Percentiles rank a stretch among this genome's conserved stretches.
Conservation (phyloP, 768 basidiomycete genomes). For the Serendipita vermifera region DNA sequence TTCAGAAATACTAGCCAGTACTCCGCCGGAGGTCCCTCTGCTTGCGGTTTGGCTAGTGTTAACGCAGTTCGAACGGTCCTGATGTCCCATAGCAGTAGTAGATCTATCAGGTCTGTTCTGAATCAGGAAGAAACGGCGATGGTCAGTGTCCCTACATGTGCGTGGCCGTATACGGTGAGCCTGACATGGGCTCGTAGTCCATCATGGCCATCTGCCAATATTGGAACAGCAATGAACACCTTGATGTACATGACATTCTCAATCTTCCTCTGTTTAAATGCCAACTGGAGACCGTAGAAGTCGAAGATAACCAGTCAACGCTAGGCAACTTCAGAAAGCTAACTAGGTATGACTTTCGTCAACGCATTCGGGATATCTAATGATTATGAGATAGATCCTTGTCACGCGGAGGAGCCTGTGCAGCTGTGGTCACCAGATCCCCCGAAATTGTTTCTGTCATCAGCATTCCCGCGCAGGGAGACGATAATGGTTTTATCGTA, state of each 20-base stretch:
- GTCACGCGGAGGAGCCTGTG: conserved; percentile 18
- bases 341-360: conserved; percentile 20
- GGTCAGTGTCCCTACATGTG: not conserved
- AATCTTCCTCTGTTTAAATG: conserved; percentile 36
- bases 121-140: no score
- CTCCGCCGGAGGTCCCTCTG: not conserved
- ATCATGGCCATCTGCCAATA: conserved; percentile 41
- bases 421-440: conserved; percentile 51
- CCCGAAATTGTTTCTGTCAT: conserved; percentile 54
- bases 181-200: conserved; percentile 29
- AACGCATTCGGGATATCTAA: no score
- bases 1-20: not conserved
- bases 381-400: not conserved
- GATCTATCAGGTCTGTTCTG: not conserved
- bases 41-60: conserved; percentile 51
- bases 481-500: conserved; percentile 34
- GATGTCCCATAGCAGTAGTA: conserved; percentile 11
- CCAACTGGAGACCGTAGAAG: conserved; percentile 26
- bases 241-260: conserved; percentile 45
- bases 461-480: conserved; percentile 19
- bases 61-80: conserved; percentile 47
- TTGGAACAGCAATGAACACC: conserved; percentile 41
- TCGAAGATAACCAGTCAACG: conserved; percentile 28
- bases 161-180: not conserved
- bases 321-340: conserved; percentile 28